Evolutionary conservation across 352 stramenopile genomes (phyloP), one percentile per base, ranked within the genome.

Genomic region (Phytophthora multivora): DNA sequence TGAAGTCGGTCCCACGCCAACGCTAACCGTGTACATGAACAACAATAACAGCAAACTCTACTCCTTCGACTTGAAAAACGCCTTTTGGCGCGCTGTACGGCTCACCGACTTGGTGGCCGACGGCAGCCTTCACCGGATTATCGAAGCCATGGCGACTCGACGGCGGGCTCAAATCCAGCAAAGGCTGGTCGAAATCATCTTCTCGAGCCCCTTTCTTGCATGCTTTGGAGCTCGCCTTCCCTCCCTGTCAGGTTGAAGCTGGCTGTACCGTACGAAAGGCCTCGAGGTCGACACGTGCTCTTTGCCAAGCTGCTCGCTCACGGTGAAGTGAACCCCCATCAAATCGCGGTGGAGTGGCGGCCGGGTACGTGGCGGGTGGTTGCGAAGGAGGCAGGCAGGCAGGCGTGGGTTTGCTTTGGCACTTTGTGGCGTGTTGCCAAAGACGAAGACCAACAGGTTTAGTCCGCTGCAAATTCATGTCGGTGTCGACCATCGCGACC

Each of bases 241-340:
- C 64, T 63, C 64, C n/a, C n/a, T 42, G 13, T 19, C 63, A 60
- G 35, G 45, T 71, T 71, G 54, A 74, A 71, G 66, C 49, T 66
- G 30, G 36, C 35, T 30, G 51, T 63, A 63, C 63, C 11, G 57
- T 67, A 62, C 56, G 46, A 63, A 39, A 19, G 25, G 12, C 28
- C 28, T 33, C 7, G 28, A 33, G 28, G 28, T 33, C 28, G 28
- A 33, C 28, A 33, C 28, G 28, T 33, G 31, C 48, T 45, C 31
- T 25, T 30, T 16, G n/a, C n/a, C 21, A 18, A 36, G 49, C 3
- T 11, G 18, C 48, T 35, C 18, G 6, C 21, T n/a, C n/a, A n/a
- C n/a, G n/a, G 36, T 39, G 36, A 47, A 5, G 33, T 38, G 21
- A 57, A 46, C 36, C 48, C 47, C 18, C 3, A 31, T 54, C 58